These are phyloP conservation scores for Salix dunnii DNA, from an alignment of 345 rosid species.

Conservation along the genomic window DNA sequence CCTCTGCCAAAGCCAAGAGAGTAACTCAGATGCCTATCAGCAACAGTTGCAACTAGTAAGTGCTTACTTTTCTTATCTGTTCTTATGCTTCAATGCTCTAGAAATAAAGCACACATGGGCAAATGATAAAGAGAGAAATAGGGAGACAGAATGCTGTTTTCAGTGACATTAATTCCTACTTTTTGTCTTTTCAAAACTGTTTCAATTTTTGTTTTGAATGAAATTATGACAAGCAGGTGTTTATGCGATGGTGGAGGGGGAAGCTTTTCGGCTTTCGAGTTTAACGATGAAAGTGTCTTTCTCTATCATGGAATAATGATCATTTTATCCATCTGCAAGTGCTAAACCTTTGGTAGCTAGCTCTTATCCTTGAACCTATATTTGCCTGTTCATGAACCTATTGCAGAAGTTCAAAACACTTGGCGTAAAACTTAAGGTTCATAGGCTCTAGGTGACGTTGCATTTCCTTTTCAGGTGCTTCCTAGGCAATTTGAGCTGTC, in stretches of 20 bases:
- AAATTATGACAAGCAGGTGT: constrained; percentile 18
- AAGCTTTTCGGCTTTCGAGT: constrained; percentile 40
- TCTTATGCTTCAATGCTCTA: constrained; percentile 35
- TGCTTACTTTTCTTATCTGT: constrained; percentile 15
- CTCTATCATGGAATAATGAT: constrained; percentile 44
- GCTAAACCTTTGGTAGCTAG: constrained; percentile 4
- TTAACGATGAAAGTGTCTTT: constrained; percentile 60
- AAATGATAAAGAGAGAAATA: constrained; percentile 8
- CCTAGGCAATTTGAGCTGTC: constrained; percentile 21
- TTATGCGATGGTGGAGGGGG: constrained; percentile 22
- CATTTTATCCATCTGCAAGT: constrained; percentile 15
- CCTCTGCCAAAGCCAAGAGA: constrained; percentile 12
- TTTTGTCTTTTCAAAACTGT: constrained; percentile 41
- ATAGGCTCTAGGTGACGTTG: background rate
- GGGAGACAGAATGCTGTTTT: constrained; percentile 33
- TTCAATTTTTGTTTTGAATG: constrained; percentile 13
- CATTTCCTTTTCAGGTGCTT: constrained; percentile 1
- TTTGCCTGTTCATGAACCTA: constrained; percentile 10
- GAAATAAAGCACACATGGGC: constrained; percentile 23
- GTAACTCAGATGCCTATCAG: constrained; percentile 20
- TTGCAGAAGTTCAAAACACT: background rate
- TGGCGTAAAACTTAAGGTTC: background rate
- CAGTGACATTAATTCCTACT: constrained; percentile 27
- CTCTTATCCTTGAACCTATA: constrained; percentile 1
- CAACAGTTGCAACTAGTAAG: constrained; percentile 18